These are phyloP conservation scores for Carex kokanica DNA, from an alignment of 176 grass and related monocot genomes.

Conservation along the genomic window DNA sequence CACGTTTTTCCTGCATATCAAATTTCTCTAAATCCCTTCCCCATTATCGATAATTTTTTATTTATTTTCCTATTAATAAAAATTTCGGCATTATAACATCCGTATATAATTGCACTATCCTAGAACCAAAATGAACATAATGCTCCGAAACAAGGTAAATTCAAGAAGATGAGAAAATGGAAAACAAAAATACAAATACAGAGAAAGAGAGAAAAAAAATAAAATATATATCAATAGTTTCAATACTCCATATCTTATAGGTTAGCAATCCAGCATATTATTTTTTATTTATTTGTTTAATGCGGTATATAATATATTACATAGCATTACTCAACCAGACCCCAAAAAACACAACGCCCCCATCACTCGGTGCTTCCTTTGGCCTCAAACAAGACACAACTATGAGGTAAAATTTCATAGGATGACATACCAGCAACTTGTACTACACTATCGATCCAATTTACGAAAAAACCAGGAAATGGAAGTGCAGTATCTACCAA, in stretches of 20 bases:
- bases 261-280: neutral
- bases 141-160: too few relatives aligned
- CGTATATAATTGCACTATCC: too few relatives aligned
- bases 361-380: constrained; percentile 26
- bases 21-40: too few relatives aligned
- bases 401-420: constrained; percentile 72
- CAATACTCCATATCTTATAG: neutral
- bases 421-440: constrained; percentile 44
- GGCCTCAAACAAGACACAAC: constrained; percentile 82
- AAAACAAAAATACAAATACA: too few relatives aligned
- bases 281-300: neutral
- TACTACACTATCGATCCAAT: constrained; percentile 33
- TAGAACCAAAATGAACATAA: too few relatives aligned
- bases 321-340: constrained; percentile 3
- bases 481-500: constrained; percentile 92
- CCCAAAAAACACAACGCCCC: neutral
- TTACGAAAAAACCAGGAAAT: constrained; percentile 76
- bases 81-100: too few relatives aligned
- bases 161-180: too few relatives aligned
- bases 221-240: neutral
- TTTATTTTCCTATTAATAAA: too few relatives aligned
- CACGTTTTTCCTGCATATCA: too few relatives aligned
- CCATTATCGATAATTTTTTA: too few relatives aligned
- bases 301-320: neutral
- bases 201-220: neutral